phyloP scores from a whole-genome alignment of 1,139 yeast species.

The Saccharomycopsis hybrid region DNA sequence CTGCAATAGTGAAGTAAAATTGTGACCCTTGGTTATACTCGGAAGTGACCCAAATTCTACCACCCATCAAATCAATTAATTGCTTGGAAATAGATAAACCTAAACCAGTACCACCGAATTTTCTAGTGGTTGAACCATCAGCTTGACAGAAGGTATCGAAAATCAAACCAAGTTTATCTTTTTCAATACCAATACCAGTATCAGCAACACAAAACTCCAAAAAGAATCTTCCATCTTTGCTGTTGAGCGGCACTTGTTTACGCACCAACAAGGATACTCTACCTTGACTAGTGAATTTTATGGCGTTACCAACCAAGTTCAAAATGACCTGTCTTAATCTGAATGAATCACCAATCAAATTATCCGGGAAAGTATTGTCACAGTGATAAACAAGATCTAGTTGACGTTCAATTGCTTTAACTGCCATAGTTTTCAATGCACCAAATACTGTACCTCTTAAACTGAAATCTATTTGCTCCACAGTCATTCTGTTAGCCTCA shows the following conservation, averaged over 20 bases:
- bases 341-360: slow-evolving; percentile 80
- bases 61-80: slow-evolving; percentile 84
- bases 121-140: slow-evolving; percentile 86
- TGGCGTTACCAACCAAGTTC: slow-evolving; percentile 82
- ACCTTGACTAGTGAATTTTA: slow-evolving; percentile 77
- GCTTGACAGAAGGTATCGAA: slow-evolving; percentile 90
- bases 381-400: slow-evolving; percentile 74
- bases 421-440: slow-evolving; percentile 80
- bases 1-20: slow-evolving; percentile 73
- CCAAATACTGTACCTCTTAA: slow-evolving; percentile 83
- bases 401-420: slow-evolving; percentile 80
- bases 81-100: slow-evolving; percentile 85
- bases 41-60: slow-evolving; percentile 83
- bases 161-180: slow-evolving; percentile 73
- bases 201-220: slow-evolving; percentile 82
- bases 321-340: slow-evolving; percentile 78
- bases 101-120: slow-evolving; percentile 86
- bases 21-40: slow-evolving; percentile 78
- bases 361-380: slow-evolving; percentile 82
- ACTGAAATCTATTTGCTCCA: slow-evolving; percentile 80
- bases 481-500: slow-evolving; percentile 89
- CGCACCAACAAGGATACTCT: slow-evolving; percentile 62
- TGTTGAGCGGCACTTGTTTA: too few relatives aligned
- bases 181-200: slow-evolving; percentile 84
- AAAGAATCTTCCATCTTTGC: slow-evolving; percentile 43